Evolutionary conservation across 768 basidiomycete species (phyloP), one percentile per base, ranked within the genome.

Genomic region (Lanmaoa pseudosensibilis): DNA sequence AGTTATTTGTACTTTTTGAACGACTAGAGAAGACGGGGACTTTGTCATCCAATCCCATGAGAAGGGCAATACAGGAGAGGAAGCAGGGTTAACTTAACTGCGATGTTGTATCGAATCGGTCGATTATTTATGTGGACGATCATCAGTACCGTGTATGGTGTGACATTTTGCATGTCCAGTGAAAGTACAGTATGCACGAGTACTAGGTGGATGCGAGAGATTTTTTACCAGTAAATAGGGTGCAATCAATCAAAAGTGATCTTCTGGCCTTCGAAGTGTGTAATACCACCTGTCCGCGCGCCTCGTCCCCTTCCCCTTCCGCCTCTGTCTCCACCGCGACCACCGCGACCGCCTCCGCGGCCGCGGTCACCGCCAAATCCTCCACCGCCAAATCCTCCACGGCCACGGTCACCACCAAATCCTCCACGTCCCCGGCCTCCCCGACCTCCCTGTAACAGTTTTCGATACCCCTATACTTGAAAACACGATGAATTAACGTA

Each of bases 1-100:
- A 87, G 66, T 77, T 99, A 40, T 92, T 98, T 66, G 85, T 90
- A 34, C 77, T 98, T 19, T 98, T 99, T 66, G 92, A 97, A 60
- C 78, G 95, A 46, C 77, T 98, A 60, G 91, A 94, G 69, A 84
- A 78, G 71, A 86, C 78, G 44, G 91, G 92, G 21, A 82, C 84
- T 43, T 66, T 92, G 33, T 81, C 83, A 12, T 75, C 83, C 61
- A 90, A 90, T 67, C 90, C 88, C 7, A 82, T 91, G 59, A 79
- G 90, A 52, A 86, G 81, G 68, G 90, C 87, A 1, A 79, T 90
- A 18, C 80, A 80, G 58, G 47, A 55, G 30, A 49, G 63, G 5
- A 68, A 34, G 36, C 3, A 25, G 33, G 54, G 63, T 13, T 68
- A 56, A 38, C 25, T 43, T 34, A 7, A 27, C 13, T n/a, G 2